Conservation (phyloP, 805 yeast genomes). For the Brettanomyces naardenensis region DNA sequence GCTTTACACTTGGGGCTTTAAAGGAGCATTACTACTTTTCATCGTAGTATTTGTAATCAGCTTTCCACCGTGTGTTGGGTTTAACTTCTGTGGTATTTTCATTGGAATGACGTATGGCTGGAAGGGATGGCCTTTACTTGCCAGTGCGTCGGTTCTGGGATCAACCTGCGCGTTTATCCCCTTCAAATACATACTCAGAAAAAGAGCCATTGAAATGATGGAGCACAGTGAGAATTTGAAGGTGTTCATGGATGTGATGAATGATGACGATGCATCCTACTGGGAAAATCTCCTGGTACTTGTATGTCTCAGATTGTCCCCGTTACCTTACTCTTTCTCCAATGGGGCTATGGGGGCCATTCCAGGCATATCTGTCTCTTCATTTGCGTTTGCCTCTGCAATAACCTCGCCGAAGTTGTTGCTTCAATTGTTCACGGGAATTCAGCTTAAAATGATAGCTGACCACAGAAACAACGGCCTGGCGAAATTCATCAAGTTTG, state of each 20-base stretch:
- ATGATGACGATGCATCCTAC: constrained; percentile 33
- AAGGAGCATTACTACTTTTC: constrained; percentile 35
- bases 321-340: constrained; percentile 85
- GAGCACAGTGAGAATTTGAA: constrained; percentile 55
- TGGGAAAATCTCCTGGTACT: constrained; percentile 59
- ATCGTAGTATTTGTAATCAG: constrained; percentile 54
- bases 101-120: constrained; percentile 83
- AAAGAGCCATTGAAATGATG: constrained; percentile 54
- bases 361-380: constrained; percentile 57
- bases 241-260: constrained; percentile 67
- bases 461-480: constrained; percentile 36
- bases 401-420: constrained; percentile 77
- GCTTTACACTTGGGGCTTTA: constrained; percentile 25
- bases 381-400: constrained; percentile 63
- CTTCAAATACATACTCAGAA: constrained; percentile 51
- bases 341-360: constrained; percentile 90
- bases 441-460: constrained; percentile 63
- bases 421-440: constrained; percentile 73
- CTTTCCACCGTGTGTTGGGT: constrained; percentile 90
- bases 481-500: constrained; percentile 51
- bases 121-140: constrained; percentile 74
- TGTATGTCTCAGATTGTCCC: constrained; percentile 74
- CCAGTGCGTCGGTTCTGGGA: constrained; percentile 63
- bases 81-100: constrained; percentile 54
- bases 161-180: constrained; percentile 66